Conservation (phyloP, 2,329 filamentous ascomycete species). For the Fusarium phyllophilum region DNA sequence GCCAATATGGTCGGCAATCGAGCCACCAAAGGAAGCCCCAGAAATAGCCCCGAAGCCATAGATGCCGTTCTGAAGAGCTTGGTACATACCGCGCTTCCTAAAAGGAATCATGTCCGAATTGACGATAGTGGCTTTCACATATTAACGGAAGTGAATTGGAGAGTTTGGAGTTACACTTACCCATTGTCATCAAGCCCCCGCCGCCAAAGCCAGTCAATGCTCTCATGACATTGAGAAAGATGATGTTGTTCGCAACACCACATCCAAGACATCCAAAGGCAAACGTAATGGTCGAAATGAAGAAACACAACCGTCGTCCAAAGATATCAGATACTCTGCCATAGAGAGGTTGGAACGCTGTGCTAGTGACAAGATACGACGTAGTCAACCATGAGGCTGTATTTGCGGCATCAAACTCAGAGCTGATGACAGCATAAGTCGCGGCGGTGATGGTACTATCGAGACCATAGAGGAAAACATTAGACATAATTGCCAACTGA, state of each 20-base stretch:
- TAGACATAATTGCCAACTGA: constrained; percentile 70
- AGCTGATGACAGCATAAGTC: constrained; percentile 78
- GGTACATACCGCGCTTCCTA: constrained; percentile 65
- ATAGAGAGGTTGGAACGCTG: constrained; percentile 77
- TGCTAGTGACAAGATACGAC: constrained; percentile 76
- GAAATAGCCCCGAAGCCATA: constrained; percentile 71
- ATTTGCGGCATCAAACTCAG: constrained; percentile 77
- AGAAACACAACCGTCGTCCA: constrained; percentile 70
- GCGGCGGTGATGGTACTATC: constrained; percentile 79
- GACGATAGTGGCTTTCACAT: constrained; percentile 58
- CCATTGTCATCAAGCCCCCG: constrained; percentile 76
- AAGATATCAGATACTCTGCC: constrained; percentile 77
- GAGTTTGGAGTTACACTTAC: constrained; percentile 50
- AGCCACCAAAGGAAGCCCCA: constrained; percentile 72
- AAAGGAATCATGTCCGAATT: constrained; percentile 74
- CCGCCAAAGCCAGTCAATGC: constrained; percentile 76
- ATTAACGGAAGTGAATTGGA: not conserved
- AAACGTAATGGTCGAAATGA: constrained; percentile 72
- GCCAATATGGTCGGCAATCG: constrained; percentile 71
- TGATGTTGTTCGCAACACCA: constrained; percentile 66
- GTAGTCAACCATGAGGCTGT: constrained; percentile 80
- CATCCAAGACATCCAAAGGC: constrained; percentile 72
- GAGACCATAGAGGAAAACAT: constrained; percentile 74
- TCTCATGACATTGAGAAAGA: constrained; percentile 71
- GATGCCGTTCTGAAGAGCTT: constrained; percentile 69